phyloP scores from a whole-genome alignment of 495 filamentous ascomycete species.

The Hyaloscypha variabilis region DNA sequence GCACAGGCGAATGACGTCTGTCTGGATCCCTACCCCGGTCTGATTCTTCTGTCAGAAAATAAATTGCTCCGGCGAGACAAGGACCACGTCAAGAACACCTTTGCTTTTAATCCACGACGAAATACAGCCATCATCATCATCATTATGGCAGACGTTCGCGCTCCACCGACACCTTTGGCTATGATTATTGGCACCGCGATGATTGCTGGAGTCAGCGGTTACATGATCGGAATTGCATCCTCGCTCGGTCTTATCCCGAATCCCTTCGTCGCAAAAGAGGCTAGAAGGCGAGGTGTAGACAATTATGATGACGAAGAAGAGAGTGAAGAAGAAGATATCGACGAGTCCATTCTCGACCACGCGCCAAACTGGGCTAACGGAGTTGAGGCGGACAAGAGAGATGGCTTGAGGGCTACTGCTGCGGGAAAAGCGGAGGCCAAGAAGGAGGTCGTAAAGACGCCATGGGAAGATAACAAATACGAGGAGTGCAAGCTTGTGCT shows the following conservation, averaged over 20 bases:
- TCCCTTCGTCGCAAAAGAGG: slow-evolving; percentile 32
- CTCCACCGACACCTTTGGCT: slow-evolving; percentile 29
- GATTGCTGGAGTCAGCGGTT: slow-evolving; percentile 64
- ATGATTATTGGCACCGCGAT: slow-evolving; percentile 64
- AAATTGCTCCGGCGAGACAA: slow-evolving; percentile 3
- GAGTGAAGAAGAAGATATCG: slow-evolving; percentile 54
- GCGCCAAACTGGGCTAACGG: slow-evolving; percentile 62
- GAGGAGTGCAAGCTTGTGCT: slow-evolving; percentile 96
- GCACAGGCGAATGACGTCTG: slow-evolving; percentile 12
- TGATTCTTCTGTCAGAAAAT: background rate
- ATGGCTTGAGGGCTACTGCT: slow-evolving; percentile 44
- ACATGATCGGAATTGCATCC: slow-evolving; percentile 55
- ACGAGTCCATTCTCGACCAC: slow-evolving; percentile 55
- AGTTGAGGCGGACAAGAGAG: slow-evolving; percentile 47
- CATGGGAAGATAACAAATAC: slow-evolving; percentile 37
- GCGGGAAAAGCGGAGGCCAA: slow-evolving; percentile 25
- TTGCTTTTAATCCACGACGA: background rate
- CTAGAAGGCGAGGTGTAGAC: slow-evolving; percentile 7
- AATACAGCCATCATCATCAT: background rate
- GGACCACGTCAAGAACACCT: background rate
- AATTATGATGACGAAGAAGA: slow-evolving; percentile 43
- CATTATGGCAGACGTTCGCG: slow-evolving; percentile 28
- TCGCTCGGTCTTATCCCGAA: slow-evolving; percentile 53
- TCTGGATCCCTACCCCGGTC: background rate
- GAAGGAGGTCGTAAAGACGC: slow-evolving; percentile 19